Conservation (phyloP, 108 stramenopile genomes). For the Pseudonitzschia pungens region DNA sequence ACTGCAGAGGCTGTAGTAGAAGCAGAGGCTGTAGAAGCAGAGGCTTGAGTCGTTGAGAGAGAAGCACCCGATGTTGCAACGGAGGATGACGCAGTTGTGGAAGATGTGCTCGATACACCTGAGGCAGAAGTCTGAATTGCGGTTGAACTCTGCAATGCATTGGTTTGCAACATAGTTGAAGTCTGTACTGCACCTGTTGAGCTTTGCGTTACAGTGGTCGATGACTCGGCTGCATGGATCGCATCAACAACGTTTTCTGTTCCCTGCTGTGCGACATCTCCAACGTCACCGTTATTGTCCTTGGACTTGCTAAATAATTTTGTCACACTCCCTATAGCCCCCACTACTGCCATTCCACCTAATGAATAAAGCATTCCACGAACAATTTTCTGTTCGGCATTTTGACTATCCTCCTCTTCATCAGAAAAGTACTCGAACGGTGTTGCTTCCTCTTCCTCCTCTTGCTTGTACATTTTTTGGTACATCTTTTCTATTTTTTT, state of each 20-base stretch:
- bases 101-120: not conserved
- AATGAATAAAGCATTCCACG: constrained; percentile 2
- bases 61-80: not conserved
- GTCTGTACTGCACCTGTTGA: not conserved
- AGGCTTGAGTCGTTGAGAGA: not conserved
- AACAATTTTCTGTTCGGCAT: constrained; percentile 2
- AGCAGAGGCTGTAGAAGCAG: too few species aligned
- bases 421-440: not conserved
- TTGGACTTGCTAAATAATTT: constrained; percentile 4
- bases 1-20: too few species aligned
- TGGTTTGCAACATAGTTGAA: not conserved
- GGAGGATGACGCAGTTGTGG: not conserved
- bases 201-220: not conserved
- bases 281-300: not conserved
- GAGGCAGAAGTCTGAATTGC: not conserved
- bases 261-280: too few species aligned
- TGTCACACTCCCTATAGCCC: not conserved
- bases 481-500: too few species aligned
- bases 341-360: not conserved
- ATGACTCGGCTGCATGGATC: not conserved
- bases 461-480: too few species aligned
- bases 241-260: not conserved
- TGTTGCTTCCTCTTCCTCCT: too few species aligned
- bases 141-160: too few species aligned
- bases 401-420: not conserved